Percentiles rank a stretch among this genome's conserved stretches.
Conservation (phyloP, 2,329 filamentous ascomycete species). For the Talaromyces albobiverticillius region DNA sequence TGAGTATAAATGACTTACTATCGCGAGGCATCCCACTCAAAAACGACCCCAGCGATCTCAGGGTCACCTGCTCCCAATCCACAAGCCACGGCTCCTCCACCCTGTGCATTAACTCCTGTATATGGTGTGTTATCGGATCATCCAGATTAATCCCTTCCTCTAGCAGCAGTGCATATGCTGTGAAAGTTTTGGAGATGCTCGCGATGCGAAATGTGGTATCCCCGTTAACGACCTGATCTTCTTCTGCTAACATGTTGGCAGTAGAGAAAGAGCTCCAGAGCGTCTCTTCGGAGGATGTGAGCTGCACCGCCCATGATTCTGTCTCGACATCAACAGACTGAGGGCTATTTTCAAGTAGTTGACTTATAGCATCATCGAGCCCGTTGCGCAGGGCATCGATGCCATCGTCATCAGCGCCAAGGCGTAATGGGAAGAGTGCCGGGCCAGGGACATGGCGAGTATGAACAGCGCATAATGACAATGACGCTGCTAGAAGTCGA, state of each 20-base stretch:
- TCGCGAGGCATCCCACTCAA: not conserved
- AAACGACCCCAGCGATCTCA: not conserved
- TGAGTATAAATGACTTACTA: not conserved
- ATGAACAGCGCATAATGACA: not conserved
- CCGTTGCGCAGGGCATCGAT: not conserved
- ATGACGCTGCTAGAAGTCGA: not conserved
- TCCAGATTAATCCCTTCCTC: not conserved
- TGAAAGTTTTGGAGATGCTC: not conserved
- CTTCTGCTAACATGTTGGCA: not conserved
- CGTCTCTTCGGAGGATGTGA: not conserved
- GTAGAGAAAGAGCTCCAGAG: not conserved
- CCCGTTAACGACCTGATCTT: not conserved
- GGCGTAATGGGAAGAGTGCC: not conserved
- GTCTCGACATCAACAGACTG: not conserved
- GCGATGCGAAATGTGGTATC: not conserved
- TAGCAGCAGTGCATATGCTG: not conserved
- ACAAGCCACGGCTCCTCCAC: not conserved
- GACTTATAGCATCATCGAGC: not conserved
- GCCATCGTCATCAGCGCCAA: not conserved
- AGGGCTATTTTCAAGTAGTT: not conserved
- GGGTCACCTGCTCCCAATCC: not conserved
- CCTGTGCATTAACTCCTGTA: not conserved
- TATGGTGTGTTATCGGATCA: not conserved
- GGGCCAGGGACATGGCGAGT: not conserved
- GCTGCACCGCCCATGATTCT: not conserved